phyloP scores from a whole-genome alignment of 2,329 filamentous ascomycete genomes.

The Metarhizium guizhouense region DNA sequence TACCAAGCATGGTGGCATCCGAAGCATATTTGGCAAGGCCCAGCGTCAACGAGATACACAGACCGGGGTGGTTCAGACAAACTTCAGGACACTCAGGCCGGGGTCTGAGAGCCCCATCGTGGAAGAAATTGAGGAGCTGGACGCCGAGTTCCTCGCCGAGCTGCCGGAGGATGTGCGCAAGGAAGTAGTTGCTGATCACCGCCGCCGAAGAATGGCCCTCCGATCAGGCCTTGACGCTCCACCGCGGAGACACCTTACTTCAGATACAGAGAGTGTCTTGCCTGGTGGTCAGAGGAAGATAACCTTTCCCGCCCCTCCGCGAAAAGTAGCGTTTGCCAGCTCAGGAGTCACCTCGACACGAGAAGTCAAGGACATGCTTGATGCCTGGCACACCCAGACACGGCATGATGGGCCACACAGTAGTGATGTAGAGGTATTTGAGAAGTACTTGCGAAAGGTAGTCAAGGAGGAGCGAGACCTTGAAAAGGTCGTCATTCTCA shows the following conservation, averaged over 20 bases:
- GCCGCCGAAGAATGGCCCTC: constrained; percentile 45
- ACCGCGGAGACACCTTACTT: constrained; percentile 13
- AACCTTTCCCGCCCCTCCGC: constrained; percentile 36
- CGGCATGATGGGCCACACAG: constrained; percentile 64
- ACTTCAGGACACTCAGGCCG: constrained; percentile 45
- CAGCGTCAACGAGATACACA: constrained; percentile 45
- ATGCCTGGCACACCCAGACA: constrained; percentile 69
- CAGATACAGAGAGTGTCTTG: constrained; percentile 15
- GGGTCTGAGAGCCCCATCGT: constrained; percentile 16
- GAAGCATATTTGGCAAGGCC: constrained; percentile 31
- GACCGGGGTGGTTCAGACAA: constrained; percentile 63
- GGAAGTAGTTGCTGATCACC: constrained; percentile 70
- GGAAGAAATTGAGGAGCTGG: constrained; percentile 42
- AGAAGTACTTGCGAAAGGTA: constrained; percentile 63
- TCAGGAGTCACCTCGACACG: constrained; percentile 30
- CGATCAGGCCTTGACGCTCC: constrained; percentile 38
- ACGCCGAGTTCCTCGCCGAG: constrained; percentile 68
- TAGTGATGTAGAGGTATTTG: constrained; percentile 68
- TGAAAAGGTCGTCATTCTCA: constrained; percentile 60
- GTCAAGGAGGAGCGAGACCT: constrained; percentile 69
- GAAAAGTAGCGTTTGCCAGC: constrained; percentile 37
- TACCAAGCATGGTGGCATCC: constrained; percentile 50
- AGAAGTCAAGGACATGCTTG: constrained; percentile 67
- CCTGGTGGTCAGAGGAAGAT: constrained; percentile 33
- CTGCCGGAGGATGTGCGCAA: constrained; percentile 71